Percentiles rank a stretch among this genome's conserved stretches.
Evolutionary conservation across 2,329 filamentous ascomycete species (phyloP).

Genomic region (Cladobotryum mycophilum): DNA sequence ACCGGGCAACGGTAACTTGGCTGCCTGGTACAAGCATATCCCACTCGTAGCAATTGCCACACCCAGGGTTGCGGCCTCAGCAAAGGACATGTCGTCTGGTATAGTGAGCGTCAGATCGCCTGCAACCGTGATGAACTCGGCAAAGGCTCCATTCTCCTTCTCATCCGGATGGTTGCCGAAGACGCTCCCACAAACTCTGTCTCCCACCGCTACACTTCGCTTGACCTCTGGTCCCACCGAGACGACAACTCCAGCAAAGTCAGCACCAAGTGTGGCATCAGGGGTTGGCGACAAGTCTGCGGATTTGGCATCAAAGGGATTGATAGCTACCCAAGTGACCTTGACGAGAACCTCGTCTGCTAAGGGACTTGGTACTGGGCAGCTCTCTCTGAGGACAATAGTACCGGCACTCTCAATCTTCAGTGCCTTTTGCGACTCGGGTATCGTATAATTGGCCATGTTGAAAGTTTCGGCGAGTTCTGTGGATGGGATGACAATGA

Average conservation of each 20-base stretch:
- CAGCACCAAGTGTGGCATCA: conserved; percentile 26
- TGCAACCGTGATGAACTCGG: conserved; percentile 20
- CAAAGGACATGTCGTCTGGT: conserved; percentile 19
- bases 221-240: conserved; percentile 16
- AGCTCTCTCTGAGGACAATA: too few species aligned
- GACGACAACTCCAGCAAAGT: conserved; percentile 29
- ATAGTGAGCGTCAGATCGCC: conserved; percentile 19
- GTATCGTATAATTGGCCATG: too few species aligned
- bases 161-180: conserved; percentile 17
- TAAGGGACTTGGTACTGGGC: too few species aligned
- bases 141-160: conserved; percentile 23
- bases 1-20: conserved; percentile 20
- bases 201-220: conserved; percentile 15
- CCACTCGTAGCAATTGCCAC: conserved; percentile 21
- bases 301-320: conserved; percentile 32
- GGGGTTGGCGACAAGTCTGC: conserved; percentile 14
- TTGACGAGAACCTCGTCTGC: conserved; percentile 14
- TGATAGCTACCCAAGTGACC: conserved; percentile 27
- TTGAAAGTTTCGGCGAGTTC: too few species aligned
- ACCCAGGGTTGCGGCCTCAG: conserved; percentile 20
- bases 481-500: too few species aligned
- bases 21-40: conserved; percentile 23
- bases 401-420: too few species aligned
- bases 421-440: too few species aligned
- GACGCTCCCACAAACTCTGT: conserved; percentile 21